phyloP scores from a whole-genome alignment of 2,329 filamentous ascomycete genomes.

The Colletotrichum tofieldiae region DNA sequence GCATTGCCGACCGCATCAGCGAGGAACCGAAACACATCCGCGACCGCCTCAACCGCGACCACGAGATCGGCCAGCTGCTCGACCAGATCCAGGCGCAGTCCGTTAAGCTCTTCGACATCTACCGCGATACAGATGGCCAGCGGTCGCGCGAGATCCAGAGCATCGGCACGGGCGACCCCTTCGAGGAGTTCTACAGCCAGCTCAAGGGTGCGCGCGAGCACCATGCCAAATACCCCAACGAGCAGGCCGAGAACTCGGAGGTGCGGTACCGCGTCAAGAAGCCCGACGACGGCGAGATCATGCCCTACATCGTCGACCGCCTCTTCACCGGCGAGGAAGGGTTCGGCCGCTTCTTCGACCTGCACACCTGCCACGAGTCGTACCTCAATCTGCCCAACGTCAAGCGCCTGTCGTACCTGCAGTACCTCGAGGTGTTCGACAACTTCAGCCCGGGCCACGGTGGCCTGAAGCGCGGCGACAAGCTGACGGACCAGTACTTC shows the following conservation, averaged over 20 bases:
- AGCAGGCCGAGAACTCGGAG: constrained; percentile 95
- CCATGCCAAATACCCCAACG: constrained; percentile 92
- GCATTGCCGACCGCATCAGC: constrained; percentile 87
- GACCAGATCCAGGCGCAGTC: constrained; percentile 91
- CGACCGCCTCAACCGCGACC: constrained; percentile 90
- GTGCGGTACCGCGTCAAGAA: constrained; percentile 85
- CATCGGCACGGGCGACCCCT: constrained; percentile 87
- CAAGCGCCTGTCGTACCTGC: constrained; percentile 89
- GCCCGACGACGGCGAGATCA: constrained; percentile 73
- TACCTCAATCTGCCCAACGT: constrained; percentile 92
- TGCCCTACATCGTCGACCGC: constrained; percentile 82
- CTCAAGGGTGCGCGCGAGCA: constrained; percentile 86
- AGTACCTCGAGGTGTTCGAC: constrained; percentile 95
- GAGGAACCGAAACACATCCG: constrained; percentile 95
- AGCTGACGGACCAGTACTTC: constrained; percentile 94
- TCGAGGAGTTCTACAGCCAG: constrained; percentile 93
- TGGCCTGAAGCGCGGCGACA: constrained; percentile 84
- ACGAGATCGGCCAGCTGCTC: constrained; percentile 90
- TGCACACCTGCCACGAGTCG: constrained; percentile 86
- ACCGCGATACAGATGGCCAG: constrained; percentile 82
- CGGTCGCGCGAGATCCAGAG: constrained; percentile 86
- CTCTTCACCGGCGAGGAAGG: constrained; percentile 98
- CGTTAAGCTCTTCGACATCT: constrained; percentile 83
- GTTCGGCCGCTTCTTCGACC: constrained; percentile 92
- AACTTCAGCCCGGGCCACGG: constrained; percentile 82